Evolutionary conservation across 495 filamentous ascomycete species (phyloP), one percentile per base, ranked within the genome.

Genomic region (Cairneyella variabilis): DNA sequence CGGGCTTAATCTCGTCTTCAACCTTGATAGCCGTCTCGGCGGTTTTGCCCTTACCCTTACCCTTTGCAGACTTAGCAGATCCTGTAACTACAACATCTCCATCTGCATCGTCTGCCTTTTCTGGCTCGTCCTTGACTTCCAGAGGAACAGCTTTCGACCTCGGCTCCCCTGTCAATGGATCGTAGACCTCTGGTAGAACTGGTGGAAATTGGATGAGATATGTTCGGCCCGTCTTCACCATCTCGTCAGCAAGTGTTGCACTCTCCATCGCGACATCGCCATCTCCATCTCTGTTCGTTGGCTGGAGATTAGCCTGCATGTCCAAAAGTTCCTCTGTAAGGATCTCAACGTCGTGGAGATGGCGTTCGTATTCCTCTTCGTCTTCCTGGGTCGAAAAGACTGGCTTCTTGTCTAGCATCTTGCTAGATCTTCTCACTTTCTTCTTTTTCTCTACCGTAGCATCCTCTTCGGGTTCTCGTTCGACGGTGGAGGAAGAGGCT

Each of bases 141-240:
- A 69, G 54, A 20, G 73, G 74, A 20, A 73, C 67, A 26, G 69
- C 58, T 34, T 43, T 54, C 43, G 36, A 23, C 50, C 61, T 62
- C 1, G 38, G 32, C 3, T 41, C 23, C 23, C 22, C 14, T 3
- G 20, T 44, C 16, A 26, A n/a, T 3, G 55, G 55, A 48, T 63
- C 58, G 43, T 59, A 39, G 12, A 86, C 68, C 3, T 77, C 74
- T 16, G 83, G 82, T 0, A 85, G 66, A 14, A 80, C 70, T 11
- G 78, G 76, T 17, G 83, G 83, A 51, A 87, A 73, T 64, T 86
- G 83, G 66, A 87, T 84, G 43, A 85, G 71, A 49, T 83, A 85
- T 52, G 83, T 65, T 41, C 76, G 73, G 21, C 77, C 76, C 25
- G 76, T 76, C 20, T 68, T 68, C 17, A 58, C 64, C 30, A 67